phyloP scores from a whole-genome alignment of 352 stramenopile species.

The Phytopythium oedochilum region DNA sequence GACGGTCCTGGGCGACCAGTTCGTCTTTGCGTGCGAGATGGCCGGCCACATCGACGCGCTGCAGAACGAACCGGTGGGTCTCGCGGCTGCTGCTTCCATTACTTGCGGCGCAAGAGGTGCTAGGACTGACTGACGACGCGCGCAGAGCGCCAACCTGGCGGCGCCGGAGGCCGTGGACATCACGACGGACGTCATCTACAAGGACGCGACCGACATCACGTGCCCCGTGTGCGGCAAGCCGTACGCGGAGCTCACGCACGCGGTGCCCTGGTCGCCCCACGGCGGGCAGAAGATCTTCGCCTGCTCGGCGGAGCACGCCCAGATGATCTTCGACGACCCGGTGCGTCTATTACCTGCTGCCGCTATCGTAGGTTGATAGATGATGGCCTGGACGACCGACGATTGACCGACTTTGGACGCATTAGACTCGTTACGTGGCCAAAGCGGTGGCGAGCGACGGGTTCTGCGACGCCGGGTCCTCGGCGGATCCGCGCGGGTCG shows the following conservation, averaged over 20 bases:
- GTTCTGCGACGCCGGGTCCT: conserved; percentile 51
- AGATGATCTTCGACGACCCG: conserved; percentile 41
- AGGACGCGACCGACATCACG: conserved; percentile 42
- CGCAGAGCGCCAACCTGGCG: neutral
- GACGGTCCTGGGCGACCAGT: conserved; percentile 60
- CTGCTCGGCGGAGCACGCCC: conserved; percentile 55
- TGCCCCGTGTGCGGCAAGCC: conserved; percentile 77
- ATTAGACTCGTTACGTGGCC: conserved; percentile 83
- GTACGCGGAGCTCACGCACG: conserved; percentile 30
- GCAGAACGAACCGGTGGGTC: conserved; percentile 62
- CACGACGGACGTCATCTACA: conserved; percentile 10
- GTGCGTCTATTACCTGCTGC: neutral
- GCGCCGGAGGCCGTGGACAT: conserved; percentile 7
- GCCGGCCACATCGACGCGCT: conserved; percentile 74
- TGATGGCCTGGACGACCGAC: neutral
- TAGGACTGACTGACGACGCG: neutral
- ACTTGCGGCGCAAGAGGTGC: neutral
- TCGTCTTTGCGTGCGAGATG: conserved; percentile 83
- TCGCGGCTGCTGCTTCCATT: too few species aligned
- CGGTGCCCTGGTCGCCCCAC: conserved; percentile 24
- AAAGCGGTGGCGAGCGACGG: conserved; percentile 14
- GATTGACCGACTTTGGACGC: conserved; percentile 25
- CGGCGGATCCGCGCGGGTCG: conserved; percentile 26
- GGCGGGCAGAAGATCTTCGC: conserved; percentile 70
- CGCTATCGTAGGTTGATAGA: neutral